These are phyloP conservation scores for Escovopsis weberi DNA, from an alignment of 2,329 filamentous ascomycete genomes.

Conservation along the genomic window DNA sequence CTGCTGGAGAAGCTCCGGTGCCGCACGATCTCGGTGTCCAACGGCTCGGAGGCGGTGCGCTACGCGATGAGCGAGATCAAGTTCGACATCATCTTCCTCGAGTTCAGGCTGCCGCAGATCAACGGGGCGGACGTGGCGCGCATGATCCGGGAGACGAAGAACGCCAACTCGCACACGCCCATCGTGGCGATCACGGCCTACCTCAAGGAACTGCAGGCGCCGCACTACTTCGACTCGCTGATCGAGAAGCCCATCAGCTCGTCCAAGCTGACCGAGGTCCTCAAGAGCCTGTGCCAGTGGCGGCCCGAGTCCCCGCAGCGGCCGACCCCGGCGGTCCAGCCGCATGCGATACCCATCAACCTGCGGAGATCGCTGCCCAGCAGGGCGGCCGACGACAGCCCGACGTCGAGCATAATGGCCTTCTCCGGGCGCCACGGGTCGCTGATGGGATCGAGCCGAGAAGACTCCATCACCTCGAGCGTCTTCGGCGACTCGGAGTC, in stretches of 20 bases:
- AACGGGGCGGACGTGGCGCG: slow-evolving; percentile 90
- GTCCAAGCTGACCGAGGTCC: slow-evolving; percentile 76
- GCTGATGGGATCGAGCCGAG: slow-evolving; percentile 68
- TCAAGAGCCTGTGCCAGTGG: slow-evolving; percentile 86
- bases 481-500: slow-evolving; percentile 79
- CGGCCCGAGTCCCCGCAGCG: slow-evolving; percentile 51
- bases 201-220: slow-evolving; percentile 88
- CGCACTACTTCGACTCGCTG: slow-evolving; percentile 88
- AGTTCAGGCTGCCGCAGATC: slow-evolving; percentile 89
- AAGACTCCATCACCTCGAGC: slow-evolving; percentile 79
- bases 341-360: slow-evolving; percentile 47
- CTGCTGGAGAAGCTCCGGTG: slow-evolving; percentile 89
- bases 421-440: slow-evolving; percentile 57
- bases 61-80: slow-evolving; percentile 96
- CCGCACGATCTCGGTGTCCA: slow-evolving; percentile 80
- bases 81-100: slow-evolving; percentile 97
- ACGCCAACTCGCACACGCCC: slow-evolving; percentile 84
- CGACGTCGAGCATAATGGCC: slow-evolving; percentile 61
- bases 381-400: slow-evolving; percentile 56
- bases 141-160: slow-evolving; percentile 96
- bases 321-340: slow-evolving; percentile 29
- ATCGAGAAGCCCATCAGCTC: slow-evolving; percentile 95
- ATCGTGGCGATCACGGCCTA: slow-evolving; percentile 96
- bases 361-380: slow-evolving; percentile 46
- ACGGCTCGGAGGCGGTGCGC: slow-evolving; percentile 80